Base-by-base conservation (phyloP, 2,329 filamentous ascomycete genomes). In the Verticillium nubilum region DNA sequence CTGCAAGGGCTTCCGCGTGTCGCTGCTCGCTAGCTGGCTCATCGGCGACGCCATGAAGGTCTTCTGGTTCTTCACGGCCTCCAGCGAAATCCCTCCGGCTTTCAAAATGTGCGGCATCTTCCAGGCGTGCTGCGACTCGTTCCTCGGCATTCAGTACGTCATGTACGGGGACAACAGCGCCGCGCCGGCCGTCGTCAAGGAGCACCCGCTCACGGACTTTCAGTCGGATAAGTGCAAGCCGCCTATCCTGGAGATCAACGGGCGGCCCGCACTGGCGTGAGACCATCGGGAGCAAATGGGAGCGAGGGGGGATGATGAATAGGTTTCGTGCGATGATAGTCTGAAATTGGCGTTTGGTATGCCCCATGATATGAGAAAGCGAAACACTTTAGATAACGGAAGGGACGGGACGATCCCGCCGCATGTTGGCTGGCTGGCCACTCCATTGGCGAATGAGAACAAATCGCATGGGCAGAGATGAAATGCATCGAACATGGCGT, bases 61-160 rank as follows among this genome's bases (percentile, higher is more conserved):
- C 82, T 90, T 92, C 68, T 89, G 86, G 86, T 95, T 94, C 77
- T 89, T 93, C 62, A 90, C 87, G 2, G 84, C 88, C 1, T 84
- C 81, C 1, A 84, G 84, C 4, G 79, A 82, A 67, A 91, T 95
- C 31, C 90, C 91, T 0, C 82, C 83, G 81, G 86, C 89, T 1
- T 96, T 95, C 74, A 94, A 94, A 77, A 74, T 91, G 23, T 94
- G 90, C 69, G 91, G 89, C 64, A 80, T 92, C 59, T 92, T 95
- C 74, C 91, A 95, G 78, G 89, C 90, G 23, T 78, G 77, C 25
- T 94, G 91, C 74, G 91, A 96, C 75, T 75, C 80, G 55, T 87
- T 90, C 63, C 79, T 95, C 53, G 91, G 90, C 2, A 72, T 88
- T 17, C 91, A 95, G 71, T 94, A 91, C 73, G 81, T 83, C 67